Evolutionary conservation across 768 basidiomycete genomes (phyloP), one percentile per base, ranked within the genome.

Genomic region (Punctularia strigosozonata): DNA sequence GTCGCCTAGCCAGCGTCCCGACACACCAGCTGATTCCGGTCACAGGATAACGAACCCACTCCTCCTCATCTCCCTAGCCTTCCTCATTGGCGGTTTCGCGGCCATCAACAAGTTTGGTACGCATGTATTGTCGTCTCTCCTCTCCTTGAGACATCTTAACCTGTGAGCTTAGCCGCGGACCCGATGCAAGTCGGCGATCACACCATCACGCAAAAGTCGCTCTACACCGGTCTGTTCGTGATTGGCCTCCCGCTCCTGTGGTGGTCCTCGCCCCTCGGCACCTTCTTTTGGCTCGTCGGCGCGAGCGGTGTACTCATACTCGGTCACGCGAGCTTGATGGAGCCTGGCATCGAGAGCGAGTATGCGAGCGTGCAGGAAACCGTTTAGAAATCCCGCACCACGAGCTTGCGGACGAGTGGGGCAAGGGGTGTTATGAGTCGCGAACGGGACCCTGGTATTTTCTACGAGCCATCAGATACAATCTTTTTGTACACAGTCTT

Each of bases 271-370:
- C 84, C 86, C 4, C 64, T 88, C 50, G 59, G 67, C 64, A 84
- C 86, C 19, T 76, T 97, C 62, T 95, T 98, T 73, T 94, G 89
- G 88, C 70, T 97, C 49, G 79, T 94, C 43, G 90, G 91, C 15
- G 82, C 85, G 1, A 90, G 87, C 1, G 70, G 75, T 15, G 68
- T 92, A 44, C 64, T 94, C 44, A 86, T 98, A 51, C 65, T 94
- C 45, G 77, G 68, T 7, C 94, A 98, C 53, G 94, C 94, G 2
- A 73, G 72, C 40, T 45, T 97, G 45, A 77, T 97, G 45, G 94
- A 98, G 59, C 94, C 92, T 2, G 94, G 94, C 20, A 74, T 95
- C 39, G 94, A 98, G 63, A 86, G 83, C 62, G 90, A 94, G 57
- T 95, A 95, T 49, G 77, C 82, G 3, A 53, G 63, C 31, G 81